Percentiles rank a stretch among this genome's conserved stretches.
Evolutionary conservation across 768 basidiomycete species (phyloP).

Genomic region (Serendipita indica): DNA sequence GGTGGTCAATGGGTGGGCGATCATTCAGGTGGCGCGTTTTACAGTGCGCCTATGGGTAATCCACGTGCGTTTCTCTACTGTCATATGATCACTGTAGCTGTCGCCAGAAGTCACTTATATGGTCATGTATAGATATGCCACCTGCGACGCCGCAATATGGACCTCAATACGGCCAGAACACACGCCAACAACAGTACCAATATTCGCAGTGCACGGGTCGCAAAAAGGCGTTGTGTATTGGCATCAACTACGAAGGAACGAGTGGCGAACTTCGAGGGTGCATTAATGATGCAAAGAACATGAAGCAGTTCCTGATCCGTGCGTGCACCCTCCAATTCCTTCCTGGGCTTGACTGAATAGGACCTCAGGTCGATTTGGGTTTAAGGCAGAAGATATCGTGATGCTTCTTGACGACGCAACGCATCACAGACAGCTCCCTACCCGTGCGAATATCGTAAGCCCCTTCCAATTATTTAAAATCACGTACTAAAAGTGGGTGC

Average conservation of each 20-base stretch:
- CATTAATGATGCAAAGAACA: slow-evolving; percentile 80
- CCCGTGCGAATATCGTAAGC: slow-evolving; percentile 62
- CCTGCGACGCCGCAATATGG: slow-evolving; percentile 44
- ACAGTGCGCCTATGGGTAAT: not conserved
- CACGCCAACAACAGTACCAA: slow-evolving; percentile 44
- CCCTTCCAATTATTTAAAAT: not conserved
- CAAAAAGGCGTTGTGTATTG: slow-evolving; percentile 81
- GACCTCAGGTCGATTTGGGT: slow-evolving; percentile 47
- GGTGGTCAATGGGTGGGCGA: not conserved
- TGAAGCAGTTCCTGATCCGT: slow-evolving; percentile 64
- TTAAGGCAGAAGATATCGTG: slow-evolving; percentile 68
- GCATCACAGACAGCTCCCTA: slow-evolving; percentile 53
- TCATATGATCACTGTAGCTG: not conserved
- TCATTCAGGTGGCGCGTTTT: not conserved
- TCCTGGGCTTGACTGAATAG: not conserved
- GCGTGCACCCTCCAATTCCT: slow-evolving; percentile 18
- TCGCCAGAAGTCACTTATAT: not conserved
- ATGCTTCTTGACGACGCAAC: slow-evolving; percentile 63
- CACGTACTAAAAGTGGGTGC: not conserved
- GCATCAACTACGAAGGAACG: slow-evolving; percentile 73
- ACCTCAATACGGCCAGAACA: slow-evolving; percentile 35
- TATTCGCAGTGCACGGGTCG: slow-evolving; percentile 81
- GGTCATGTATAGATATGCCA: slow-evolving; percentile 18
- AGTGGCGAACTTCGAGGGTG: slow-evolving; percentile 62
- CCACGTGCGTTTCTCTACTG: not conserved